Base-by-base conservation (phyloP, 148 eudicot genomes). In the Rhododendron ovatum region DNA sequence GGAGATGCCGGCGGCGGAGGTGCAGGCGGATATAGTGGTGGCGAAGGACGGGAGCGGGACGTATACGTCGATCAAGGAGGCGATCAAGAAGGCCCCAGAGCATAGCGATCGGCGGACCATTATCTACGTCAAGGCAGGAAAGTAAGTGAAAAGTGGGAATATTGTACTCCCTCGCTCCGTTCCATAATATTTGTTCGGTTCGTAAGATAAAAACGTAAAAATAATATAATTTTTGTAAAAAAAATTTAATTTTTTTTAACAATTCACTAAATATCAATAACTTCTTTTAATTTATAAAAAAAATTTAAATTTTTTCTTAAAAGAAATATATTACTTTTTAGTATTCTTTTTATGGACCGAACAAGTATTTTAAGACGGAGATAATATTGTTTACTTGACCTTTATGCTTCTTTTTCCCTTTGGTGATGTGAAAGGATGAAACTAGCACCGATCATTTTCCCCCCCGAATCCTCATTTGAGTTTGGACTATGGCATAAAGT, bases 81-180 rank as follows among this genome's bases (percentile, higher is more conserved):
- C 99, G 50, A 95, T 97, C 0, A 93, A 95, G 83, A 92, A 85
- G 84, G 98, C 92, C 48, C 99, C 98, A 0, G 88, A 93, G 65
- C 22, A 91, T 50, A 91, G 95, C 74, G 73, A 43, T 4, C 91
- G 89, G 10, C 93, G 95, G 12, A 83, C 78, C 63, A 88, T 97
- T 11, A 95, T 97, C 51, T 92, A 89, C 89, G 88, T 97, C 82
- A 97, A 86, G 90, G 98, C 96, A 18, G 99, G 99, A 86, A 93
- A 57, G 99, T 97, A 91, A 85, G 86, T 81, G 76, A 26, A 65
- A 7, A n/a, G 30, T n/a, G 73, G 33, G 12, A 26, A 1, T n/a
- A 22, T 17, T 47, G 12, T 47, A 30, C 30, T 30, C 30, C n/a
- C 30, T 30, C 30, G 30, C 30, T 30, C 30, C 30, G 30, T 30